Conservation (phyloP, 192 early-diverging fungal species). For the Gaertneriomyces sp. region DNA sequence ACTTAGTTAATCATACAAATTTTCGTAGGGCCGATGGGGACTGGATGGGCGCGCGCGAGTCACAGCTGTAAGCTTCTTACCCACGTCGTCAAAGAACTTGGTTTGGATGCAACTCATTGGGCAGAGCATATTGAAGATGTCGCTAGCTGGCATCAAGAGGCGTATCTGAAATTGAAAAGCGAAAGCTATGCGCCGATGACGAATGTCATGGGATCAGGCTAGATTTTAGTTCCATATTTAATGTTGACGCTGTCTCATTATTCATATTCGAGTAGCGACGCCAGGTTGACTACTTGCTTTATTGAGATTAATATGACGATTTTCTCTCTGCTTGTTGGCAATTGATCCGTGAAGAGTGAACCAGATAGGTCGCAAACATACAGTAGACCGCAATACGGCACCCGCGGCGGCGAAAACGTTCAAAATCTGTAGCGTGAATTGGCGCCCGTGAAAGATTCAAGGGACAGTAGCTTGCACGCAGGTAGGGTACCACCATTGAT, state of each 20-base stretch:
- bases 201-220: conserved; percentile 5
- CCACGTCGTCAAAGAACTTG: conserved; percentile 5
- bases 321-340: too few species aligned
- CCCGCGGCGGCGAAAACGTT: too few species aligned
- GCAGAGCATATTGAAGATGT: background rate
- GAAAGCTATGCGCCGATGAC: conserved; percentile 24
- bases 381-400: too few species aligned
- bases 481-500: too few species aligned
- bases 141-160: conserved; percentile 4
- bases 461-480: too few species aligned
- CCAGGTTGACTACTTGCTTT: too few species aligned
- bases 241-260: background rate
- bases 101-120: conserved; percentile 10
- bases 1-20: too few species aligned
- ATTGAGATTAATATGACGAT: too few species aligned
- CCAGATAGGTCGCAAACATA: too few species aligned
- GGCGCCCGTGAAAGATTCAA: too few species aligned
- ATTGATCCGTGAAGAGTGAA: too few species aligned
- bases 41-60: conserved; percentile 25
- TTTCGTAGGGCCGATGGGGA: conserved; percentile 10
- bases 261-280: background rate
- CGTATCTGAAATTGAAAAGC: conserved; percentile 14
- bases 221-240: background rate
- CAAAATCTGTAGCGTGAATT: too few species aligned
- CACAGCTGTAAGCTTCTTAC: conserved; percentile 13